phyloP scores from a whole-genome alignment of 768 basidiomycete species.

The Leucocoprinus leucothites region DNA sequence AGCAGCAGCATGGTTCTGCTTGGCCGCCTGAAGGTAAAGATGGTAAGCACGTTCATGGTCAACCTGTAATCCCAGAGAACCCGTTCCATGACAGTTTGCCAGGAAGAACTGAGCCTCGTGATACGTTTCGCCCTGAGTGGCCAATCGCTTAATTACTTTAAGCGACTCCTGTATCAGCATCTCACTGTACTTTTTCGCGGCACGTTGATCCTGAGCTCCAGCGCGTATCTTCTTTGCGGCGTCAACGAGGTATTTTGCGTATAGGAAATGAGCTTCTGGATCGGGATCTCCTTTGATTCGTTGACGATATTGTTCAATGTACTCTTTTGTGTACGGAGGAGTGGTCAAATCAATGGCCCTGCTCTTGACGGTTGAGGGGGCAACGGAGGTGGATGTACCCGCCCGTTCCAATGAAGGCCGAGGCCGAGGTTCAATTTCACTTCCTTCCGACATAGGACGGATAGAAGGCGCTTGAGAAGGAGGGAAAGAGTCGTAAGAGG shows the following conservation, averaged over 20 bases:
- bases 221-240: constrained; percentile 90
- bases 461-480: constrained; percentile 16
- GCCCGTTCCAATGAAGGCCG: constrained; percentile 57
- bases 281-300: constrained; percentile 98
- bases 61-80: constrained; percentile 90
- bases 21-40: constrained; percentile 93
- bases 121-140: constrained; percentile 88
- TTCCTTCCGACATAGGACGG: constrained; percentile 23
- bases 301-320: constrained; percentile 96
- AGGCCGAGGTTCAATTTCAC: constrained; percentile 47
- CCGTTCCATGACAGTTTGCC: constrained; percentile 95
- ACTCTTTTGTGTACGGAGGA: constrained; percentile 91
- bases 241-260: constrained; percentile 98
- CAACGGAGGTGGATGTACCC: constrained; percentile 53
- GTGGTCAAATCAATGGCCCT: constrained; percentile 81
- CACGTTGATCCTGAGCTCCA: constrained; percentile 70
- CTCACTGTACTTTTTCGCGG: constrained; percentile 90
- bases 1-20: constrained; percentile 94
- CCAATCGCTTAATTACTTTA: constrained; percentile 89
- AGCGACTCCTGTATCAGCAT: constrained; percentile 82
- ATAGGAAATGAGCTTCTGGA: constrained; percentile 95
- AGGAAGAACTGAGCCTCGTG: constrained; percentile 98
- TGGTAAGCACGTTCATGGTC: constrained; percentile 99
- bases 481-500: constrained; percentile 23
- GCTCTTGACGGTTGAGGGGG: constrained; percentile 58